Base-by-base conservation (phyloP, 768 basidiomycete species). In the Lepiota brunneoincarnata region DNA sequence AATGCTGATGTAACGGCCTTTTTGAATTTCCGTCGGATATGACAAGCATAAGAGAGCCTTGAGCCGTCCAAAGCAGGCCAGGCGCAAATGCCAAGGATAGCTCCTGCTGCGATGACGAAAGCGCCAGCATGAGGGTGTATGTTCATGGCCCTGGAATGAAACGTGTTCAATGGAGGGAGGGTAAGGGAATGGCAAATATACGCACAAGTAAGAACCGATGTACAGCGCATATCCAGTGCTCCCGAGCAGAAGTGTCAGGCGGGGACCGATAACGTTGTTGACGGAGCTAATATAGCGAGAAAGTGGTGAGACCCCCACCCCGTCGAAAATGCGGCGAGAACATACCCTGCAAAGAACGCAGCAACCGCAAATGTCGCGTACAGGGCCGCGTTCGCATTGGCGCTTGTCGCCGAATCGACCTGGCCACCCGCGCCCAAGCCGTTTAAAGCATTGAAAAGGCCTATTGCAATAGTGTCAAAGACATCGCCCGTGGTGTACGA, bases 31-130 rank as follows among this genome's bases (percentile, higher is more conserved):
- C 0, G 87, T 90, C 0, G 90, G 87, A 67, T 93, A 93, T 4
- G 88, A 82, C 67, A 93, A n/a, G 70, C 84, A 92, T 91, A 55
- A 93, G 72, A 15, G 82, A 85, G n/a, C 89, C 91, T 62, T 93
- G 90, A 0, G 89, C 87, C 0, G 89, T 86, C 91, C 91, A 92
- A 6, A 92, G 71, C 40, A 93, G 63, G 45, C 76, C 78, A n/a
- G 1, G 78, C 90, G 61, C 86, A 89, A 45, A 90, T 58, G 15
- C 91, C 91, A 15, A 91, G 82, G 51, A 89, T 62, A 36, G 86
- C 85, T 17, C 90, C 91, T 2, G 88, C 76, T 15, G 73, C 80
- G 58, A 92, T 81, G 40, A 88, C 82, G 64, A 91, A 92, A 26
- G 71, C 72, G 31, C 76, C 75, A 7, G 82, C 81, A 18, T 72